Conservation (phyloP, 2,329 filamentous ascomycete species). For the Pseudomassariella vexata region DNA sequence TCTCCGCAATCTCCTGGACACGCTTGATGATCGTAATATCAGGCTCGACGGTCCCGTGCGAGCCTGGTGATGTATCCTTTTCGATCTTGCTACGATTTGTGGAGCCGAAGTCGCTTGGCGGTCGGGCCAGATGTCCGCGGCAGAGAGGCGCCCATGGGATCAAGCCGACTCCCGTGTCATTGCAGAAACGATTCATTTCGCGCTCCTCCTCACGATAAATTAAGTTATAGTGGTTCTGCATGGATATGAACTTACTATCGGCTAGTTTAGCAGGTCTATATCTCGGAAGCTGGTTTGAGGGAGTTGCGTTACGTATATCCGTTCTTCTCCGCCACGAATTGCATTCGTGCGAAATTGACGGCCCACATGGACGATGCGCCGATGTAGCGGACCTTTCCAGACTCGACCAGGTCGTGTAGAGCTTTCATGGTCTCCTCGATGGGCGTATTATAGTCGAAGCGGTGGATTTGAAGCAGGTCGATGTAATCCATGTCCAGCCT, state of each 20-base stretch:
- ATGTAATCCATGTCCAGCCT: conserved; percentile 25
- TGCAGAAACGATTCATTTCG: conserved; percentile 37
- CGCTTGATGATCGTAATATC: conserved; percentile 38
- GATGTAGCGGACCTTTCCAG: conserved; percentile 52
- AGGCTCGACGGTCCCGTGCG: conserved; percentile 25
- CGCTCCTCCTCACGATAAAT: conserved; percentile 59
- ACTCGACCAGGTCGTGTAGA: conserved; percentile 52
- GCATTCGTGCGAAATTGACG: conserved; percentile 47
- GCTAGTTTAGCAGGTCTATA: no score
- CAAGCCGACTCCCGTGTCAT: conserved; percentile 32
- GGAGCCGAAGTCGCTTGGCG: conserved; percentile 22
- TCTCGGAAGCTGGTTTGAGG: no score
- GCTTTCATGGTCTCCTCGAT: conserved; percentile 59
- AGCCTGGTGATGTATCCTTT: conserved; percentile 25
- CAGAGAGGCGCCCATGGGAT: conserved; percentile 35
- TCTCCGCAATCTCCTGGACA: conserved; percentile 52
- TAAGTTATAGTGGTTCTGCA: conserved; percentile 58
- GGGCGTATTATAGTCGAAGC: conserved; percentile 47
- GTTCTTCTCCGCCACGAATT: conserved; percentile 50
- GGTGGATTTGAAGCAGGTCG: conserved; percentile 53
- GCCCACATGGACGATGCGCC: conserved; percentile 46
- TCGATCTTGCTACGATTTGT: conserved; percentile 29
- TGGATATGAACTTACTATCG: conserved; percentile 54
- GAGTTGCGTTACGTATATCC: conserved; percentile 36
- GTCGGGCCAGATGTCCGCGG: conserved; percentile 29